Evolutionary conservation across 257 asterid species (phyloP).

Genomic region (Linderniella brevidens): DNA sequence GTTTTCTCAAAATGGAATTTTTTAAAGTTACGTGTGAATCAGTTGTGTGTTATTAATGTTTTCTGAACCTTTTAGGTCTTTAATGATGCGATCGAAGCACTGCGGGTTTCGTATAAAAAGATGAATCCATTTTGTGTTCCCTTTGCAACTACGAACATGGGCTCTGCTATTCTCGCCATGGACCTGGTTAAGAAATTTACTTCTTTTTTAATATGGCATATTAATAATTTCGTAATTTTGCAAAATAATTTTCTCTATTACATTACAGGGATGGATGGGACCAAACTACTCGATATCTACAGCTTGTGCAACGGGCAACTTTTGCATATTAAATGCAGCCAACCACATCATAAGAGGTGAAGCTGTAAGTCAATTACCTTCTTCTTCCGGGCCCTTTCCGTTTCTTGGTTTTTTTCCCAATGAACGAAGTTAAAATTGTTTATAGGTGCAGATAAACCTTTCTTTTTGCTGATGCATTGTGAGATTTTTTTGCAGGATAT

Average conservation of each 20-base stretch:
- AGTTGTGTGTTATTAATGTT: neutral
- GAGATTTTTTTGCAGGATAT: constrained; percentile 55
- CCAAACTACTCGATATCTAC: constrained; percentile 93
- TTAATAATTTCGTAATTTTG: no score
- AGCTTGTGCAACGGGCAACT: constrained; percentile 96
- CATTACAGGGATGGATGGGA: constrained; percentile 93
- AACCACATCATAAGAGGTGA: constrained; percentile 95
- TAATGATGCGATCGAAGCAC: constrained; percentile 82
- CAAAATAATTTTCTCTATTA: no score
- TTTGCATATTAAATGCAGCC: constrained; percentile 86
- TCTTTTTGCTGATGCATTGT: constrained; percentile 11
- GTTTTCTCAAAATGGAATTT: neutral
- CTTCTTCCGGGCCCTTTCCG: constrained; percentile 1
- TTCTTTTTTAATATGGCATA: no score
- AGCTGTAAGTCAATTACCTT: constrained; percentile 51
- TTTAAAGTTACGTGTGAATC: no score
- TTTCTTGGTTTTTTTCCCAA: no score
- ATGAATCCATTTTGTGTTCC: constrained; percentile 98
- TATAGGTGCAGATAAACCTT: no score
- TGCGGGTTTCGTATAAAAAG: constrained; percentile 69
- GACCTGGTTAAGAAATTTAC: constrained; percentile 38
- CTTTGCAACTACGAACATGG: constrained; percentile 96
- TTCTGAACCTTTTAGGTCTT: constrained; percentile 50
- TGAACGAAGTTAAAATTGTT: no score
- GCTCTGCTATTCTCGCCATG: constrained; percentile 96